Evolutionary conservation across 139 green algal genomes (phyloP).

Genomic region (Picochlorum sp.): DNA sequence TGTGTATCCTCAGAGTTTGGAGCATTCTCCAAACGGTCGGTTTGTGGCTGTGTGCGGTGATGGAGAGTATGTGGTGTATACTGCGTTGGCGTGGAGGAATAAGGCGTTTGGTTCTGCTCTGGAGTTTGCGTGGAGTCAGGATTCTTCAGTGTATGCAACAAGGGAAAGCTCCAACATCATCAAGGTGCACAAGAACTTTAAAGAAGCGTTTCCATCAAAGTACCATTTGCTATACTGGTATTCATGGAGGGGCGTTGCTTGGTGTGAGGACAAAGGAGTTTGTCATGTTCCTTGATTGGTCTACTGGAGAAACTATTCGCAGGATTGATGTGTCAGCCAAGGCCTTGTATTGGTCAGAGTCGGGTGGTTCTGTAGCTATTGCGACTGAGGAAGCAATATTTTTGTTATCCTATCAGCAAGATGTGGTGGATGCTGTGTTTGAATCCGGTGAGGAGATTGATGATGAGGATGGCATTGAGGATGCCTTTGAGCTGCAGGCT

Average conservation of each 20-base stretch:
- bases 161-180: constrained; percentile 20
- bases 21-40: constrained; percentile 92
- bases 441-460: constrained; percentile 49
- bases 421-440: constrained; percentile 53
- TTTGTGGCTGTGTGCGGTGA: constrained; percentile 90
- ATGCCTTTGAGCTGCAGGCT: constrained; percentile 92
- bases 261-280: constrained; percentile 74
- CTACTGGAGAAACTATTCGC: constrained; percentile 58
- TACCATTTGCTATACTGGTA: constrained; percentile 73
- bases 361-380: constrained; percentile 77
- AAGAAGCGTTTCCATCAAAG: constrained; percentile 70
- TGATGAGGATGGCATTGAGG: constrained; percentile 85
- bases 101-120: constrained; percentile 84
- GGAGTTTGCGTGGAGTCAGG: constrained; percentile 90
- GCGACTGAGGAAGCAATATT: constrained; percentile 74
- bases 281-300: constrained; percentile 97
- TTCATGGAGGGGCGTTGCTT: constrained; percentile 83
- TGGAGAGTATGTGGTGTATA: constrained; percentile 99
- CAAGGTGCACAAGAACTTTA: constrained; percentile 65
- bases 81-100: constrained; percentile 97
- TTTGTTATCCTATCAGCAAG: constrained; percentile 68
- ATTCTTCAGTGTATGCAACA: constrained; percentile 85
- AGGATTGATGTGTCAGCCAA: constrained; percentile 82
- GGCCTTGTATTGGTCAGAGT: constrained; percentile 81
- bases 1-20: constrained; percentile 84